These are phyloP conservation scores for Chloris gayana DNA, from an alignment of 176 grass and related monocot genomes.

Conservation along the genomic window DNA sequence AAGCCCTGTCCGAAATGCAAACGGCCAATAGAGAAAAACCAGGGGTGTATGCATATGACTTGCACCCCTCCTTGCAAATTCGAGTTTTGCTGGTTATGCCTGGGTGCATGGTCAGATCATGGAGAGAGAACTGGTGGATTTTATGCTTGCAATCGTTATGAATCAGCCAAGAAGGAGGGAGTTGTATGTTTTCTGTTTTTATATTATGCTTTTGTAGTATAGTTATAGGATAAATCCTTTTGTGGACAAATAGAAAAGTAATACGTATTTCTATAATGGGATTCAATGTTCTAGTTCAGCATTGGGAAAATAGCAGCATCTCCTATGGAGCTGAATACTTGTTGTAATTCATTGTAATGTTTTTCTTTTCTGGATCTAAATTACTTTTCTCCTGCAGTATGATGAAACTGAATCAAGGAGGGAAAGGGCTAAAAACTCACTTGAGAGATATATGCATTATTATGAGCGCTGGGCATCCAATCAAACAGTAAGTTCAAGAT, in stretches of 20 bases:
- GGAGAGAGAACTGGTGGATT: constrained; percentile 94
- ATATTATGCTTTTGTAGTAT: constrained; percentile 13
- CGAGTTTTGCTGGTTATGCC: constrained; percentile 98
- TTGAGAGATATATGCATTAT: constrained; percentile 98
- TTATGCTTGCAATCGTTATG: constrained; percentile 98
- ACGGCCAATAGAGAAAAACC: constrained; percentile 95
- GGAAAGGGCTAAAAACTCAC: constrained; percentile 95
- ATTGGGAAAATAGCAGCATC: neutral
- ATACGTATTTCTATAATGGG: neutral
- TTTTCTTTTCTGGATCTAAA: constrained; percentile 15
- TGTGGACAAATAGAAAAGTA: neutral
- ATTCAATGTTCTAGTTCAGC: neutral
- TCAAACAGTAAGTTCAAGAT: constrained; percentile 70
- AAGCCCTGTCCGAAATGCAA: constrained; percentile 99
- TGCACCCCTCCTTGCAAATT: constrained; percentile 96
- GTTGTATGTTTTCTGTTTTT: constrained; percentile 56
- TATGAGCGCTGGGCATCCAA: constrained; percentile 99
- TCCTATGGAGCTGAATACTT: neutral
- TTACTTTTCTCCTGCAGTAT: constrained; percentile 53
- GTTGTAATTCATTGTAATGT: neutral
- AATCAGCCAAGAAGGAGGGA: constrained; percentile 82
- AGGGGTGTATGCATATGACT: constrained; percentile 98
- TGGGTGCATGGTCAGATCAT: constrained; percentile 76
- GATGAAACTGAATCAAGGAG: constrained; percentile 87
- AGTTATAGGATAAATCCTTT: neutral